Evolutionary conservation across 2,329 filamentous ascomycete species (phyloP).

Genomic region (Fusarium palustre): DNA sequence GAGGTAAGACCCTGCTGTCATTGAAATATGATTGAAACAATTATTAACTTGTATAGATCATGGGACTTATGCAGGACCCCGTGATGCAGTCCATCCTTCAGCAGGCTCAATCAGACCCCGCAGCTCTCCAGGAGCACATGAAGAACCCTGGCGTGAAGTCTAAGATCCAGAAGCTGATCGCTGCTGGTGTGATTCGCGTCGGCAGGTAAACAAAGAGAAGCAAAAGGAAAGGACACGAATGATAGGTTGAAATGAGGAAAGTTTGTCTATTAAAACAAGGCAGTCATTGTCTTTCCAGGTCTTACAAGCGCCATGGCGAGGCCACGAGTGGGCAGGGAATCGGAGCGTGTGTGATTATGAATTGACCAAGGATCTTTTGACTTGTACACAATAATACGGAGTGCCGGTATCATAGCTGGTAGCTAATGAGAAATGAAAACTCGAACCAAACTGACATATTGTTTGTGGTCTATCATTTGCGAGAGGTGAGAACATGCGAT

Average conservation of each 20-base stretch:
- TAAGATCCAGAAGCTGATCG: conserved; percentile 95
- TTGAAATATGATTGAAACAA: conserved; percentile 1
- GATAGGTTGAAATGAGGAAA: conserved; percentile 26
- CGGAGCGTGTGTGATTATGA: conserved; percentile 41
- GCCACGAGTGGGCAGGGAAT: conserved; percentile 18
- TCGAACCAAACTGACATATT: conserved; percentile 34
- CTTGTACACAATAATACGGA: conserved; percentile 47
- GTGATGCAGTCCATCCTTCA: conserved; percentile 98
- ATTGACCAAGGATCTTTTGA: conserved; percentile 42
- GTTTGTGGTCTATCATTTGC: conserved; percentile 2
- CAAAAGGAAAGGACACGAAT: not conserved
- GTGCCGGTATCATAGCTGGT: conserved; percentile 41
- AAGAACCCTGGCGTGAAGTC: conserved; percentile 85
- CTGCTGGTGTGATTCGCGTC: conserved; percentile 89
- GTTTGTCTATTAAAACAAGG: conserved; percentile 29
- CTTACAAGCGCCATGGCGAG: conserved; percentile 19
- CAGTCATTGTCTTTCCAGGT: conserved; percentile 30
- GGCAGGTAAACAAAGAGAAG: conserved; percentile 57
- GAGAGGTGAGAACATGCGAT: not conserved
- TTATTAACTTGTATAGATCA: conserved; percentile 69
- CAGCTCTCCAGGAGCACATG: conserved; percentile 96
- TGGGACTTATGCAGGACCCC: conserved; percentile 91
- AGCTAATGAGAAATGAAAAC: conserved; percentile 49
- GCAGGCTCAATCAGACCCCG: conserved; percentile 93
- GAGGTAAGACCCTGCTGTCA: conserved; percentile 70